phyloP scores from a whole-genome alignment of 1,284 basidiomycete species.

The Cryptococcus amylolentus region DNA sequence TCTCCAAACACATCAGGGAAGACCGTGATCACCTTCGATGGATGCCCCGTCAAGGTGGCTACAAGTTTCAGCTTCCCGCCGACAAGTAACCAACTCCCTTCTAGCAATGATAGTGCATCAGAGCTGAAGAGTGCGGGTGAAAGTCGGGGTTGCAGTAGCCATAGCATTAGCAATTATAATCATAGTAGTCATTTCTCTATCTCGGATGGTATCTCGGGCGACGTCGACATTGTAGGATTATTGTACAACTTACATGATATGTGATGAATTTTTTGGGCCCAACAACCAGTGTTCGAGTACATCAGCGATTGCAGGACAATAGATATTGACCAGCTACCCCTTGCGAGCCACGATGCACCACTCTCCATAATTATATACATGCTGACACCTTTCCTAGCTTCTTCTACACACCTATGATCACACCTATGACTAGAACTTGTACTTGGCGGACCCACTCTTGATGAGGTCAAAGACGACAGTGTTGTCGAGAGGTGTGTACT shows the following conservation, averaged over 20 bases:
- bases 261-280: background rate
- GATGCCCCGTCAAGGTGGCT: slow-evolving; percentile 8
- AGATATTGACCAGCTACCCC: no score
- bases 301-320: no score
- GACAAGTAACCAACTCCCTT: slow-evolving; percentile 1
- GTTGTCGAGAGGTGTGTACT: slow-evolving; percentile 88
- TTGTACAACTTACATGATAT: slow-evolving; percentile 7
- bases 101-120: slow-evolving; percentile 1
- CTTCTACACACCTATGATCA: no score
- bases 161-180: background rate
- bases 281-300: no score
- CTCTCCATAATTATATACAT: no score
- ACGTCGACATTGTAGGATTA: slow-evolving; percentile 7
- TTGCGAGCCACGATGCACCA: no score
- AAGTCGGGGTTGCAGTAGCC: background rate
- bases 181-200: background rate
- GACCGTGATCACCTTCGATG: slow-evolving; percentile 21
- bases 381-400: no score
- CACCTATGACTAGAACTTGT: slow-evolving; percentile 28
- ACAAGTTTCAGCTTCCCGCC: slow-evolving; percentile 16
- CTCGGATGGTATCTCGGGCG: slow-evolving; percentile 3
- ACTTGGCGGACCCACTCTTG: slow-evolving; percentile 44
- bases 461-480: slow-evolving; percentile 84
- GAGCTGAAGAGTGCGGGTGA: background rate
- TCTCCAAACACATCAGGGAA: slow-evolving; percentile 15